Evolutionary conservation across 345 rosid species (phyloP), one percentile per base, ranked within the genome.

Genomic region (Zanthoxylum bungeanum): DNA sequence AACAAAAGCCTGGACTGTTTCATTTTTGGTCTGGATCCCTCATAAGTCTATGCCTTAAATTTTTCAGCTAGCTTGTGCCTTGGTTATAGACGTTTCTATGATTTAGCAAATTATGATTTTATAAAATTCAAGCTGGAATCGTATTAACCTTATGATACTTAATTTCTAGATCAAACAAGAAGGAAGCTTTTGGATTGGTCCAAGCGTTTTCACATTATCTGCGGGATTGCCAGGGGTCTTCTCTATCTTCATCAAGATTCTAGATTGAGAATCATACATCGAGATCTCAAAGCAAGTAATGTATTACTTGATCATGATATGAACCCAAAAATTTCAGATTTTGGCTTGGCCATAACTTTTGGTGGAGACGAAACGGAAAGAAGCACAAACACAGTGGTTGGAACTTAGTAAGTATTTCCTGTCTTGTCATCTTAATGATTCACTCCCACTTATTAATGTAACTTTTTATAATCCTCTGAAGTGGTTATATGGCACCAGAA

Each of bases 241-340:
- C 81, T 84, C 56, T 84, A 84, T 69, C 85, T 81, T 46, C 83
- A 84, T 77, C 87, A 77, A 56, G 87, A 84, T 69, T 81, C 85
- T 14, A 67, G 79, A 68, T 65, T 71, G n/a, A 72, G 85, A 11
- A 80, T 84, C 49, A 75, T 83, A 7, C 84, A 83, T 46, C 55
- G 86, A 56, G 82, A 83, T 75, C 53, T 80, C 16, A 83, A 83
- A 72, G 77, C 76, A 10, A 78, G 82, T 49, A 80, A 83, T 68
- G 64, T 83, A 46, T 82, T 80, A 51, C 59, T 83, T 16, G 84
- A 83, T 27, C 59, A 76, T 7, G 80, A 78, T 21, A 75, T 83
- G 81, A 80, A 76, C 67, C 81, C 83, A 5, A 83, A 83, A 71
- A 80, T 83, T 44, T 83, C 85, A 64, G 87, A 84, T 56, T 84